Conservation (phyloP, 805 yeast species). For the Saturnispora saitoi region DNA sequence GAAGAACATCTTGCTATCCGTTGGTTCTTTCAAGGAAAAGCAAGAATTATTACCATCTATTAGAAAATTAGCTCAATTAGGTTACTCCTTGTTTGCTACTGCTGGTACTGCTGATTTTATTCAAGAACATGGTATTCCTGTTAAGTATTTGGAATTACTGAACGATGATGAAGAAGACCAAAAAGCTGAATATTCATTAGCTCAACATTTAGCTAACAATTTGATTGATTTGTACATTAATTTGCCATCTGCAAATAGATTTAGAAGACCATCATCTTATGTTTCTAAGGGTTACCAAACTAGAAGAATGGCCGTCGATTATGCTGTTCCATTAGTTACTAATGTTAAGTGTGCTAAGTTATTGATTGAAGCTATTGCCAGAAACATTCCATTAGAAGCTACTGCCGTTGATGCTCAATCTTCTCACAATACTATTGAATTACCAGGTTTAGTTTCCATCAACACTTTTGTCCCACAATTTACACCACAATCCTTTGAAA, state of each 20-base stretch:
- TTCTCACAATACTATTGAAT: conserved; percentile 68
- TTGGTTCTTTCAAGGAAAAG: conserved; percentile 97
- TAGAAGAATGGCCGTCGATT: conserved; percentile 99
- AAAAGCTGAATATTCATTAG: conserved; percentile 87
- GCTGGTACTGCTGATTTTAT: conserved; percentile 99
- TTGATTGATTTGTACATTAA: conserved; percentile 93
- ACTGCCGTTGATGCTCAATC: conserved; percentile 81
- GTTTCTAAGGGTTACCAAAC: conserved; percentile 96
- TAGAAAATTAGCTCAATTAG: conserved; percentile 68
- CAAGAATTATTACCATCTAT: conserved; percentile 87
- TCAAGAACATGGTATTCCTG: conserved; percentile 90
- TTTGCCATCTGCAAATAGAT: conserved; percentile 92
- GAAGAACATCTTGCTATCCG: conserved; percentile 85
- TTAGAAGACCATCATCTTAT: conserved; percentile 97
- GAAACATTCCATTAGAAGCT: conserved; percentile 60
- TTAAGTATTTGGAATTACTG: conserved; percentile 87
- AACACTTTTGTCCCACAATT: conserved; percentile 70
- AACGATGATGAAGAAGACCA: conserved; percentile 60
- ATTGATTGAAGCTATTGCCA: conserved; percentile 85
- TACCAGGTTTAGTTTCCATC: conserved; percentile 84
- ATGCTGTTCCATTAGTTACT: conserved; percentile 94
- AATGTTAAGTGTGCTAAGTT: conserved; percentile 96
- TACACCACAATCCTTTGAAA: conserved; percentile 49
- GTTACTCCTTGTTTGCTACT: conserved; percentile 90
- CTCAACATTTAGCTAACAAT: conserved; percentile 94